A percentile compares a stretch with the other conserved stretches of the same genome.
Evolutionary conservation across 371 early-diverging fungal genomes (phyloP).

Genomic region (Caulochytrium protostelioides): DNA sequence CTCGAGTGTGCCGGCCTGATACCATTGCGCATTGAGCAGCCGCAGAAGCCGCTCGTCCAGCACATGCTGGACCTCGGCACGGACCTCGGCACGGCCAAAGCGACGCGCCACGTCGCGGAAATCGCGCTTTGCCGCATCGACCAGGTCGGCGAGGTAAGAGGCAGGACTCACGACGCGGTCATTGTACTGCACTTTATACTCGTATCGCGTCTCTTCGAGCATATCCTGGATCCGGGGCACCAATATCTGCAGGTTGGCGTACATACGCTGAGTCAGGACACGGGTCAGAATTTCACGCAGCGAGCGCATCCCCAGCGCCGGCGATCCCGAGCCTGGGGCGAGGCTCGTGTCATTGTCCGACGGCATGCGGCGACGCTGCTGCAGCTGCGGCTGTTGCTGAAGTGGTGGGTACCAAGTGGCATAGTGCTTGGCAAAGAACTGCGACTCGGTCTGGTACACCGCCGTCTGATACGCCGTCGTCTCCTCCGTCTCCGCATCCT

Average conservation of each 20-base stretch:
- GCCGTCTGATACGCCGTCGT: background rate
- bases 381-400: no score
- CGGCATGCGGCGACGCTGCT: no score
- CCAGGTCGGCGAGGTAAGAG: constrained; percentile 80
- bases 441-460: no score
- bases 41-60: constrained; percentile 64
- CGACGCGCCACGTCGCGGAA: constrained; percentile 71
- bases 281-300: constrained; percentile 60
- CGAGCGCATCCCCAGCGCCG: no score
- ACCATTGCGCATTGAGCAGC: no score
- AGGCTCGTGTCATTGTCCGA: no score
- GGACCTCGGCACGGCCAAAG: constrained; percentile 78
- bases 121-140: constrained; percentile 73
- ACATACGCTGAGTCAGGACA: constrained; percentile 82
- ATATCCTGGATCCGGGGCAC: no score
- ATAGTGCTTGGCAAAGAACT: no score
- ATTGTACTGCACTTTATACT: constrained; percentile 94
- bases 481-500: constrained; percentile 1
- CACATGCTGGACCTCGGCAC: constrained; percentile 64
- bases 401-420: no score
- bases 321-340: no score
- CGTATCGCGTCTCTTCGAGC: constrained; percentile 81
- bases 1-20: no score
- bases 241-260: no score
- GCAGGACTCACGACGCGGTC: constrained; percentile 81